Conservation (phyloP, 768 basidiomycete genomes). For the Strobilomyces dryophilus region DNA sequence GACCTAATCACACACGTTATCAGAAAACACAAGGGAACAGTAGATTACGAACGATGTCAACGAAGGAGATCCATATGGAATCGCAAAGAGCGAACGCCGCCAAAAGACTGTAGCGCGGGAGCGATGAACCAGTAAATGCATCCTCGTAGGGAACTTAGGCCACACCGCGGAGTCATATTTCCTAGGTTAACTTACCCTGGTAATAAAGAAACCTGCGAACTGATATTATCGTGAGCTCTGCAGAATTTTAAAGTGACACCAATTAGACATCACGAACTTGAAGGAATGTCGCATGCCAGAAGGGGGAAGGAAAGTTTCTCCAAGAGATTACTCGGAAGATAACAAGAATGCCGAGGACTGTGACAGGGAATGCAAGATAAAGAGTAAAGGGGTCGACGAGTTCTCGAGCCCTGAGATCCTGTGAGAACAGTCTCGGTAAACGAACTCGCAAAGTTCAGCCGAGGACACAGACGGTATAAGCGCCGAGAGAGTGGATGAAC, state of each 20-base stretch:
- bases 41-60: conserved; percentile 23
- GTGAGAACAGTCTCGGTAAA: conserved; percentile 3
- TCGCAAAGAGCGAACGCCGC: conserved; percentile 18
- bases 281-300: conserved; percentile 31
- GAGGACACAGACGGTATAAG: conserved; percentile 19
- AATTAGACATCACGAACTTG: conserved; percentile 30
- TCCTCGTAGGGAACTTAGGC: neutral
- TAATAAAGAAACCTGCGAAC: too few species aligned
- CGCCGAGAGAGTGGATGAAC: conserved; percentile 11
- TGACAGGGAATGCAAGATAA: conserved; percentile 23
- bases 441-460: neutral
- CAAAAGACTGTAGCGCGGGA: conserved; percentile 10
- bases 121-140: conserved; percentile 15
- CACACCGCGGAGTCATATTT: too few species aligned
- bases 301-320: conserved; percentile 15
- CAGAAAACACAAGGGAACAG: neutral
- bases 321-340: too few species aligned
- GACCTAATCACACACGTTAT: conserved; percentile 12
- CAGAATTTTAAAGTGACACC: neutral
- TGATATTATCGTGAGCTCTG: neutral
- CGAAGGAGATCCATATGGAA: conserved; percentile 17
- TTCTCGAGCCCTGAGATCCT: conserved; percentile 20
- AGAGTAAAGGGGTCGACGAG: conserved; percentile 18
- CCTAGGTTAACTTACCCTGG: too few species aligned
- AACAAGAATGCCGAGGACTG: conserved; percentile 17